Evolutionary conservation across 768 basidiomycete genomes (phyloP), one percentile per base, ranked within the genome.

Genomic region (Pleurotus salmoneostramineus): DNA sequence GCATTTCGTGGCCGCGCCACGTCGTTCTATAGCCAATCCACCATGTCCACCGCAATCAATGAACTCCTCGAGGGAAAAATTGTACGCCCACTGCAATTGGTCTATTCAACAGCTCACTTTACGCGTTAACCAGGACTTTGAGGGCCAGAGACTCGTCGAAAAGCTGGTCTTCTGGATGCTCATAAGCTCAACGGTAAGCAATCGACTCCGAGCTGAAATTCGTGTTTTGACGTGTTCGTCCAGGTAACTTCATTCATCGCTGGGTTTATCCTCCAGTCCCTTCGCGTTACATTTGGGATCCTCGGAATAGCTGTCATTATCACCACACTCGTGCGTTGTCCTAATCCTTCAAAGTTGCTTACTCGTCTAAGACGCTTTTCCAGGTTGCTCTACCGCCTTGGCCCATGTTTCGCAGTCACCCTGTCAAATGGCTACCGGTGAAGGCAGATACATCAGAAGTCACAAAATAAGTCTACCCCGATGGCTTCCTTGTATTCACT

Each of bases 351-450:
- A 27, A 27, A 27, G 21, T 27, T 27, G 21, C 21, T 27, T 27
- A 27, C 21, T 27, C 21, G 21, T 27, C 21, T 27, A 27, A 27
- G 21, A 27, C 21, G 21, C 21, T 6, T 36, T 48, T n/a, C 2
- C 61, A 91, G 89, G 68, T 77, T 48, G 74, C 84, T 10, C 59
- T 91, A 3, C 90, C 89, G 0, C 84, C 85, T 6, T 92, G 90
- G 90, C 80, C 84, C 0, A 72, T 81, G 69, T 88, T 76, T 71
- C 87, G 84, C 61, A 69, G 68, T 11, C 78, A 89, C 65, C 82
- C 85, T 12, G 82, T 87, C 37, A 73, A 77, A 61, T 88, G 86
- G 87, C 69, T 87, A 14, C 75, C 83, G 3, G 61, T 56, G 59
- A 59, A 48, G 60, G 64, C 42, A 61, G 64, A 33, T 6, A 6